phyloP scores from a whole-genome alignment of 306 rosid genomes.

The Quercus wislizeni region DNA sequence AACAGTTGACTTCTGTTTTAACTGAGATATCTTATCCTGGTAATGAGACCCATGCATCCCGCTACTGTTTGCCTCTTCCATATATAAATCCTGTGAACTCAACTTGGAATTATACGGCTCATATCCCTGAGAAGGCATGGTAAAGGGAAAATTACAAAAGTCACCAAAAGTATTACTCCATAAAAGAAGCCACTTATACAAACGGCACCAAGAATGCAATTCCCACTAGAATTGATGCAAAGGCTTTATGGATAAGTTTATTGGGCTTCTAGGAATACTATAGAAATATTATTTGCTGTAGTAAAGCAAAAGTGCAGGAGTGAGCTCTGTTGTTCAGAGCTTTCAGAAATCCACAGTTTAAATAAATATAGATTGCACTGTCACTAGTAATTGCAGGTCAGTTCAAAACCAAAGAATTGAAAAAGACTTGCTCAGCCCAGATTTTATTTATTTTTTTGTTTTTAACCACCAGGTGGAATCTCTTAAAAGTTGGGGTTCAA shows the following conservation, averaged over 20 bases:
- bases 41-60: conserved; percentile 47
- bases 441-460: not conserved
- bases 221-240: conserved; percentile 3
- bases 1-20: conserved; percentile 40
- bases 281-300: not conserved
- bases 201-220: not conserved
- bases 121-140: conserved; percentile 55
- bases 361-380: not conserved
- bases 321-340: not conserved
- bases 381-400: not conserved
- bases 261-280: not conserved
- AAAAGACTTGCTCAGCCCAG: not conserved
- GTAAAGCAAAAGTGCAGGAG: not conserved
- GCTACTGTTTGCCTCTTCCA: conserved; percentile 53
- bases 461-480: not conserved
- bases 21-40: conserved; percentile 50
- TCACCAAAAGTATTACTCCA: not conserved
- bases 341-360: not conserved
- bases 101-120: conserved; percentile 51
- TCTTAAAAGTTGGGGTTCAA: not conserved
- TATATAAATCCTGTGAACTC: conserved; percentile 56
- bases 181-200: not conserved
- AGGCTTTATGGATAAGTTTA: not conserved
- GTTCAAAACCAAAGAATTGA: not conserved
- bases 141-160: conserved; percentile 6